Evolutionary conservation across 2,329 filamentous ascomycete genomes (phyloP), one percentile per base, ranked within the genome.

Genomic region (Dothistroma pini): DNA sequence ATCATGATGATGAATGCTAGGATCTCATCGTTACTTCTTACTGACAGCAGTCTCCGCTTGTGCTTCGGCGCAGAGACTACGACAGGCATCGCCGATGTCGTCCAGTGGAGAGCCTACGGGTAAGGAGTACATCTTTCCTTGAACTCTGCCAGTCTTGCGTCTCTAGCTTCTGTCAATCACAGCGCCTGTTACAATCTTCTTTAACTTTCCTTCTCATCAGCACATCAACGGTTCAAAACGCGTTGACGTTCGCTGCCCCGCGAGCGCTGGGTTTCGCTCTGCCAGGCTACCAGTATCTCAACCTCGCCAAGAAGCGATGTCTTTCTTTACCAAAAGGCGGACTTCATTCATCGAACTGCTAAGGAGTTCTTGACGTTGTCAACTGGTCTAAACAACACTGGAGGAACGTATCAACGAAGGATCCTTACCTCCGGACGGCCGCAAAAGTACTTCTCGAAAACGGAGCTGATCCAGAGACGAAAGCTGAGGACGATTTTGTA

Each of bases 221-320:
- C 21, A 25, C 58, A 57, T 19, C 5, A 4, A n/a, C 41, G 1
- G 57, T 60, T 48, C 57, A 57, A 54, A 16, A n/a, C 4, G 22
- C 32, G 1, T 22, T 53, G 21, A 56, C 48, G 14, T 38, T 56
- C 48, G 41, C 62, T 29, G 57, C 59, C 11, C 50, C 64, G 16
- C 61, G 61, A 22, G 62, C 61, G 5, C 51, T 63, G 16, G 62
- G 57, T 49, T 19, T 58, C 32, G 61, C 63, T 11, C 59, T 62
- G 29, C 61, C 63, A 16, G 32, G 57, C 4, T 32, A 49, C 21
- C 31, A 47, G 21, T 44, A 53, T 35, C 49, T 47, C 2, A 38
- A 54, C 9, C 21, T 19, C 4, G 34, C 14, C 14, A 56, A 63
- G 14, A 57, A 63, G n/a, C n/a, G n/a, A n/a, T n/a, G n/a, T n/a